Conservation (phyloP, 768 basidiomycete species). For the Kwoniella sp. region DNA sequence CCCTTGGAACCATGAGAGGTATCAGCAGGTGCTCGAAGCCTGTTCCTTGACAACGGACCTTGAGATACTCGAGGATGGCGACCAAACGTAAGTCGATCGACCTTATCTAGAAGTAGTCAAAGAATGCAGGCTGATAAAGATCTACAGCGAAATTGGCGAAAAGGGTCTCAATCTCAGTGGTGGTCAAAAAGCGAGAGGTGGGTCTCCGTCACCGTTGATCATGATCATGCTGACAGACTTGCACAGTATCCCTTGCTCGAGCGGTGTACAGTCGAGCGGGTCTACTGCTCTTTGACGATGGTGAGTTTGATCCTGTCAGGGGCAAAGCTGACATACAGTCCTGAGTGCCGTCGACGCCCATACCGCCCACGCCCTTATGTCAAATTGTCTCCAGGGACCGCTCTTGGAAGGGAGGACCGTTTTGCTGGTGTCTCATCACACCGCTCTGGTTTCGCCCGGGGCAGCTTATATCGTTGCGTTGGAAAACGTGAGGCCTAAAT, state of each 20-base stretch:
- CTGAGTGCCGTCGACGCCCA: constrained; percentile 71
- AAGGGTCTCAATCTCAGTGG: constrained; percentile 58
- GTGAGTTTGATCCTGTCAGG: constrained; percentile 59
- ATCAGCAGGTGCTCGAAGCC: constrained; percentile 74
- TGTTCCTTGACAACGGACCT: constrained; percentile 76
- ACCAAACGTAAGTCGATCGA: constrained; percentile 70
- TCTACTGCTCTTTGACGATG: constrained; percentile 80
- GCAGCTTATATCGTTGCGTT: constrained; percentile 73
- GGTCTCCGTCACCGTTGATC: background rate
- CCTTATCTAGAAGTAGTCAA: constrained; percentile 59
- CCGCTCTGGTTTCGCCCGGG: constrained; percentile 79
- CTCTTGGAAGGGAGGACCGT: constrained; percentile 77
- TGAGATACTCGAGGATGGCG: constrained; percentile 67
- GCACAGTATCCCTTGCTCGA: constrained; percentile 57
- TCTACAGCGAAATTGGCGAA: constrained; percentile 59
- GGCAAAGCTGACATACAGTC: constrained; percentile 32
- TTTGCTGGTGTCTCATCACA: constrained; percentile 90
- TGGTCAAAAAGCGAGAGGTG: constrained; percentile 63
- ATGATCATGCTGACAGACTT: background rate
- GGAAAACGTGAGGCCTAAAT: constrained; percentile 40
- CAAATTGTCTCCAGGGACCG: constrained; percentile 76
- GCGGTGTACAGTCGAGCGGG: constrained; percentile 89
- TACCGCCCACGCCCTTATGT: constrained; percentile 79
- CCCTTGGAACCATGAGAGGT: constrained; percentile 73
- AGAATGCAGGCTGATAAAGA: constrained; percentile 33